Evolutionary conservation across 1,284 basidiomycete genomes (phyloP).

Genomic region (Pisolithus thermaeus): DNA sequence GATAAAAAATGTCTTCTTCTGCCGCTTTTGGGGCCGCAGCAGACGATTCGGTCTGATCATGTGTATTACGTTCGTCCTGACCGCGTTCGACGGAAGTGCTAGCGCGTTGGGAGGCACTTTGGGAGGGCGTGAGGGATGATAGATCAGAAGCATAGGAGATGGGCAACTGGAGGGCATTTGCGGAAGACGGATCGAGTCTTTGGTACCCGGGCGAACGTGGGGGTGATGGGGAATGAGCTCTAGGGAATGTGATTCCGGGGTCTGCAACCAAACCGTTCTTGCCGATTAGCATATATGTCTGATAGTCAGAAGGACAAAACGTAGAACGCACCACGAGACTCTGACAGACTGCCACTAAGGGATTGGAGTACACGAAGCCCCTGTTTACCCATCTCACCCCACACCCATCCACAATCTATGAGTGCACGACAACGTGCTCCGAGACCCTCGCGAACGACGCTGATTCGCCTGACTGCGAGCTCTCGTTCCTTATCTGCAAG

Average conservation of each 20-base stretch:
- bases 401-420: conserved; percentile 59
- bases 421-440: conserved; percentile 56
- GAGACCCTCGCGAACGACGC: conserved; percentile 55
- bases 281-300: neutral
- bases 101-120: conserved; percentile 53
- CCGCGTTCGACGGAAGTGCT: conserved; percentile 11
- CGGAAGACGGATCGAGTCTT: conserved; percentile 24
- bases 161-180: conserved; percentile 10
- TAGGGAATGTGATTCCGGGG: conserved; percentile 1
- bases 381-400: conserved; percentile 61
- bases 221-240: conserved; percentile 7
- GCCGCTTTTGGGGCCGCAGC: neutral
- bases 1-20: neutral
- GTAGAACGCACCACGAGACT: conserved; percentile 22
- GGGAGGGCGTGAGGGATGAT: conserved; percentile 56
- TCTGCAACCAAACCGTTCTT: neutral
- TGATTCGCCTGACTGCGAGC: conserved; percentile 45
- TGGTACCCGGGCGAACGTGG: conserved; percentile 11
- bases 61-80: conserved; percentile 9
- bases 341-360: conserved; percentile 8
- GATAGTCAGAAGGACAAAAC: neutral
- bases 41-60: neutral
- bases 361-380: conserved; percentile 40
- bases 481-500: conserved; percentile 62
- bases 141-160: conserved; percentile 34